Evolutionary conservation across 179 eudicot genomes (phyloP).

Genomic region (Beta lomatogona): DNA sequence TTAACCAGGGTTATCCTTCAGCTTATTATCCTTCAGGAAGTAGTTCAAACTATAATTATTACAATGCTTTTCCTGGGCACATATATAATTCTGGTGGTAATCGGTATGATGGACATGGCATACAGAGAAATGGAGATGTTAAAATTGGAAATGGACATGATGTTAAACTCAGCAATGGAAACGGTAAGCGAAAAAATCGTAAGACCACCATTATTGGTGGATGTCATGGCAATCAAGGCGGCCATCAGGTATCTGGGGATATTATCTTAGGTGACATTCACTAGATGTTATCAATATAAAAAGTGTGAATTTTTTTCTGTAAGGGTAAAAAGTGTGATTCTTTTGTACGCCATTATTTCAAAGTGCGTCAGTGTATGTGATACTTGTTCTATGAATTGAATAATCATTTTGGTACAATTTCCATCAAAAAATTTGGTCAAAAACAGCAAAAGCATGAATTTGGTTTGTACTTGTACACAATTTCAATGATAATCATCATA

Average conservation of each 20-base stretch:
- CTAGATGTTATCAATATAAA: not conserved
- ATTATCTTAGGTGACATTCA: not conserved
- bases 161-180: not conserved
- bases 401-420: too few species aligned
- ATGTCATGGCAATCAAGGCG: conserved; percentile 10
- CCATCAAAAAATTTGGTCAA: too few species aligned
- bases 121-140: conserved; percentile 6
- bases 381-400: too few species aligned
- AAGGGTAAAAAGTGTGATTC: not conserved
- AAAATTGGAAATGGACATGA: not conserved
- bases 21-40: not conserved
- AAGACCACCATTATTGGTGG: conserved; percentile 1
- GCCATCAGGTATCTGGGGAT: not conserved
- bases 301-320: not conserved
- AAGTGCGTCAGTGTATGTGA: too few species aligned
- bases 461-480: too few species aligned
- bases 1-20: not conserved
- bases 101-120: conserved; percentile 4
- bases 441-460: too few species aligned
- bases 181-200: not conserved
- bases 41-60: not conserved
- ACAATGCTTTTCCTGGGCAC: not conserved
- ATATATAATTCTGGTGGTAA: conserved; percentile 7
- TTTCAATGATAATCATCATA: too few species aligned
- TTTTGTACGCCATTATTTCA: not conserved